Evolutionary conservation across 305 asterid species (phyloP), one percentile per base, ranked within the genome.

Genomic region (Withania somnifera): DNA sequence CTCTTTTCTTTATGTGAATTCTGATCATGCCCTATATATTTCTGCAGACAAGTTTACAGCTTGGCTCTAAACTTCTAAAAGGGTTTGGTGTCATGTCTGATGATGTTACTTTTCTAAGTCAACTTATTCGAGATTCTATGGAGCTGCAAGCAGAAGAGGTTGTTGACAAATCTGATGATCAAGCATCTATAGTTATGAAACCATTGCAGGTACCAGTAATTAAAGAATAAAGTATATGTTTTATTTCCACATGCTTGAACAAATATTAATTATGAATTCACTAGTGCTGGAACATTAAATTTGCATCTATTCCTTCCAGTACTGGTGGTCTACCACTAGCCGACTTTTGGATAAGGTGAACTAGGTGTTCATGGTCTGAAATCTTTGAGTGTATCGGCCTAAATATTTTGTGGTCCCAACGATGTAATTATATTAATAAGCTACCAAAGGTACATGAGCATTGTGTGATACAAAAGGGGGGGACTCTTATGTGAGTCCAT

Each of bases 11-110:
- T 36, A 22, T 61, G 77, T 71, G 58, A 34, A 83, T 58, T 80
- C 76, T 85, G 61, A 84, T 75, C 19, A 26, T 80, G 19, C 82
- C 28, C 63, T 56, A 19, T 80, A 71, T 20, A 54, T 81, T 75
- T 52, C 32, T 78, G 85, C 94, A 96, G 99, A 89, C 98, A 85
- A 94, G 99, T 86, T 93, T 96, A 83, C 98, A 93, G 93, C 98
- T 94, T 67, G 99, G 99, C 54, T 96, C 99, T 15, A 94, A 94
- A 93, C 92, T 96, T 75, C 78, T 96, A 89, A 91, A 91, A 88
- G 97, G 98, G 69, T 82, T 96, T 3, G 99, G 98, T 50, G 95
- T 94, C 47, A 94, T 96, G 99, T 94, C 98, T 22, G 97, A 93
- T 71, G 98, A 96, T 73, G 97, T 93, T 34, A 92, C 88, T 86